A percentile compares a stretch with the other conserved stretches of the same genome.
phyloP scores from a whole-genome alignment of 176 grass and related monocot species.

The Pontederia crassipes region DNA sequence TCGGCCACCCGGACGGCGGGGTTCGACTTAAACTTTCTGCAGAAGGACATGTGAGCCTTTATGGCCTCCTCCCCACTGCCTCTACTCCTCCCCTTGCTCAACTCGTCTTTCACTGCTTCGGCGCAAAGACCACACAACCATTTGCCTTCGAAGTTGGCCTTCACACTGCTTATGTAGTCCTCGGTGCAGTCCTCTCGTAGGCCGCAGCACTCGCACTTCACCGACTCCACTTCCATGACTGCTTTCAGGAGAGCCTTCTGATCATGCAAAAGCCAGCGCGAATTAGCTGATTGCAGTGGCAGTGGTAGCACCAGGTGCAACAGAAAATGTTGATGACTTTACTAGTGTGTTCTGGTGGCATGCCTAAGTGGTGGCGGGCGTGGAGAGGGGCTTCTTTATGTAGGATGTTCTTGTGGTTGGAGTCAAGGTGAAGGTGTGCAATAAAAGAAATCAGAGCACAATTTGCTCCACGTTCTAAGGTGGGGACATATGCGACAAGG shows the following conservation, averaged over 20 bases:
- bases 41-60: slow-evolving; percentile 61
- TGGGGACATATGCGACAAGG: slow-evolving; percentile 2
- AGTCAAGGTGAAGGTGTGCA: background rate
- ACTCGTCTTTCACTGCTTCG: slow-evolving; percentile 70
- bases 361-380: background rate
- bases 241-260: no score
- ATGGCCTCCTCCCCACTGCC: slow-evolving; percentile 35
- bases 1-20: slow-evolving; percentile 57
- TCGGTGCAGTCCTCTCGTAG: slow-evolving; percentile 74
- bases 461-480: background rate
- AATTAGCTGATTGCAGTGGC: no score
- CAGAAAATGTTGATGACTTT: background rate
- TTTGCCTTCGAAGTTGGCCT: slow-evolving; percentile 39
- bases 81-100: slow-evolving; percentile 8
- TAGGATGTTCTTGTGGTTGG: no score
- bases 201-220: slow-evolving; percentile 70
- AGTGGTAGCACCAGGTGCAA: background rate
- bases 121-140: slow-evolving; percentile 84
- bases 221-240: slow-evolving; percentile 33
- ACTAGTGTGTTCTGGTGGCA: no score
- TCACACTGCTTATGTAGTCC: slow-evolving; percentile 47
- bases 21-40: slow-evolving; percentile 34
- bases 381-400: background rate
- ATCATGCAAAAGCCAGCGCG: no score
- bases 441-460: background rate